phyloP scores from a whole-genome alignment of 768 basidiomycete genomes.

The Mycena amicta region DNA sequence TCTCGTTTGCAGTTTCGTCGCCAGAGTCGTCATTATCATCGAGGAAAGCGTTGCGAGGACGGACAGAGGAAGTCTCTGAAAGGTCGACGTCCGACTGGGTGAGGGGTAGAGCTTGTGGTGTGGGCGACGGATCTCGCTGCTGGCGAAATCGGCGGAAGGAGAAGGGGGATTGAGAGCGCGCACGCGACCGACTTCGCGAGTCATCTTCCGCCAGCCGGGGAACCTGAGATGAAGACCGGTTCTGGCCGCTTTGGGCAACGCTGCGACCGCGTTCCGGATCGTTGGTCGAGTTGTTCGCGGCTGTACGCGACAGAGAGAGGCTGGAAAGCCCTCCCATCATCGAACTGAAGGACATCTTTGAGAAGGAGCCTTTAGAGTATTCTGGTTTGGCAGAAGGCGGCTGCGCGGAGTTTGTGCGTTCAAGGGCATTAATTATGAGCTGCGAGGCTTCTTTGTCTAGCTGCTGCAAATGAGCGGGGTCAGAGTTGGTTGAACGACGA shows the following conservation, averaged over 20 bases:
- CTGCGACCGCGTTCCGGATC: conserved; percentile 53
- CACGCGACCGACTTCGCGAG: conserved; percentile 57
- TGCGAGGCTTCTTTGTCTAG: conserved; percentile 50
- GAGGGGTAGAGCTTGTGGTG: conserved; percentile 60
- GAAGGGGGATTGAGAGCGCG: conserved; percentile 84
- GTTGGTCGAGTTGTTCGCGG: conserved; percentile 36
- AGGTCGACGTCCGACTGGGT: conserved; percentile 64
- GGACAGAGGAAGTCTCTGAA: conserved; percentile 54
- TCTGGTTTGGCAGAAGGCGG: conserved; percentile 39
- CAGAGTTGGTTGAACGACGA: conserved; percentile 1
- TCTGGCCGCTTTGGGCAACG: conserved; percentile 44
- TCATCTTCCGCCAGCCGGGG: conserved; percentile 38
- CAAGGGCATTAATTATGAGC: conserved; percentile 52
- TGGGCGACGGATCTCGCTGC: conserved; percentile 57
- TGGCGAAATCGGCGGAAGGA: conserved; percentile 66
- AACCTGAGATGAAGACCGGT: conserved; percentile 53
- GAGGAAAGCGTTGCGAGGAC: conserved; percentile 64
- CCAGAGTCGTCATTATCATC: conserved; percentile 61
- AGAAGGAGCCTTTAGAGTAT: conserved; percentile 49
- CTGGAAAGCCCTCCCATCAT: conserved; percentile 75
- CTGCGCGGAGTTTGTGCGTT: conserved; percentile 43
- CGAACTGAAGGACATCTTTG: conserved; percentile 63
- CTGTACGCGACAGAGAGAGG: conserved; percentile 61
- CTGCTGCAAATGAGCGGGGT: conserved; percentile 32
- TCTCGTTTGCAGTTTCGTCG: conserved; percentile 57